Evolutionary conservation across 192 early-diverging fungal genomes (phyloP).

Genomic region (Umbelopsis isabellina): DNA sequence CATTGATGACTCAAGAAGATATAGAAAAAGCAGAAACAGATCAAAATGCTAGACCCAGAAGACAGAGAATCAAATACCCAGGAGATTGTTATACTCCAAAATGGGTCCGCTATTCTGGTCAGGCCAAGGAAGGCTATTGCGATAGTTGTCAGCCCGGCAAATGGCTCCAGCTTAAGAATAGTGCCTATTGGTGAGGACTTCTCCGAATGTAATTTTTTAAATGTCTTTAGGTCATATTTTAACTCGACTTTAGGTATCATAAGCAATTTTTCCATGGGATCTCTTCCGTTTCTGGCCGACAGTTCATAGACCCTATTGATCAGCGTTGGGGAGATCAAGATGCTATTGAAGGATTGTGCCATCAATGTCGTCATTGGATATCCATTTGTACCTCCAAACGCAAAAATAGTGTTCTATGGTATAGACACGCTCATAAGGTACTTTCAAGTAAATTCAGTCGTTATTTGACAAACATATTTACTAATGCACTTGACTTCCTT

Average conservation of each 20-base stretch:
- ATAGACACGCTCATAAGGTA: slow-evolving; percentile 80
- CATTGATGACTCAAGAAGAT: slow-evolving; percentile 38
- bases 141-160: slow-evolving; percentile 79
- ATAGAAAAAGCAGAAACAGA: slow-evolving; percentile 49
- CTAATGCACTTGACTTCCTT: not conserved
- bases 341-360: slow-evolving; percentile 78
- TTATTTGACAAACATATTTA: not conserved
- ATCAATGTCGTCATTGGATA: slow-evolving; percentile 81
- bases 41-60: slow-evolving; percentile 56
- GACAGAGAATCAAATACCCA: slow-evolving; percentile 69
- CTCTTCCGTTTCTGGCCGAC: slow-evolving; percentile 80
- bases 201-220: not conserved
- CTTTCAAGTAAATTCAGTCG: not conserved
- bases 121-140: slow-evolving; percentile 82
- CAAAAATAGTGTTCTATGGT: slow-evolving; percentile 81
- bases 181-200: slow-evolving; percentile 72
- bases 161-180: slow-evolving; percentile 89
- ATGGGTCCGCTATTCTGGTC: slow-evolving; percentile 77
- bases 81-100: slow-evolving; percentile 82
- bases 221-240: slow-evolving; percentile 1
- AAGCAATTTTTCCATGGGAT: slow-evolving; percentile 89
- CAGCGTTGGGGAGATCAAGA: slow-evolving; percentile 66
- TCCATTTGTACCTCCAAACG: slow-evolving; percentile 75
- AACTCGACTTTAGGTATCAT: slow-evolving; percentile 60
- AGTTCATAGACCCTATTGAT: slow-evolving; percentile 70